phyloP scores from a whole-genome alignment of 192 early-diverging fungal species.

The Backusella parvicylindrica region DNA sequence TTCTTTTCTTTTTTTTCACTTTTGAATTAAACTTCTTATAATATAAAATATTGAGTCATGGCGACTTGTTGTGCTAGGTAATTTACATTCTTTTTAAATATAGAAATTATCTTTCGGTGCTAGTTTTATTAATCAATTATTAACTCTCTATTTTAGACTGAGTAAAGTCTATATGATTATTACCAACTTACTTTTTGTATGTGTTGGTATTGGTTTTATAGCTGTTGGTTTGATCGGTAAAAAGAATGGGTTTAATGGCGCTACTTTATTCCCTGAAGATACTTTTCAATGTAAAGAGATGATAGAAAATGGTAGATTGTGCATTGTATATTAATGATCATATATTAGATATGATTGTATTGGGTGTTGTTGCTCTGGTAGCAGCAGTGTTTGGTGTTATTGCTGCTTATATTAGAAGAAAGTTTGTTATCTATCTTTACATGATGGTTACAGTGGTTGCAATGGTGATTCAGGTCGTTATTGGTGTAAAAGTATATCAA shows the following conservation, averaged over 20 bases:
- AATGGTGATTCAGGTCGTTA: conserved; percentile 17
- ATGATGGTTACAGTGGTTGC: conserved; percentile 14
- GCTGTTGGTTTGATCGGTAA: conserved; percentile 23
- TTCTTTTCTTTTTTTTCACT: neutral
- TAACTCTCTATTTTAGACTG: conserved; percentile 16
- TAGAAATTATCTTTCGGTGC: neutral
- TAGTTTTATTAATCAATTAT: conserved; percentile 8
- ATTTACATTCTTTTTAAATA: neutral
- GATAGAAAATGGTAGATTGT: neutral
- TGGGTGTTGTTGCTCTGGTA: conserved; percentile 21
- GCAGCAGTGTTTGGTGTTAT: conserved; percentile 14
- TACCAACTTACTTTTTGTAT: conserved; percentile 25
- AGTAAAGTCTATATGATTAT: conserved; percentile 24
- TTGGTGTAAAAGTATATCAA: conserved; percentile 26
- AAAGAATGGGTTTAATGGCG: conserved; percentile 16
- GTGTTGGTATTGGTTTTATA: conserved; percentile 21
- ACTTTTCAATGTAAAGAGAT: conserved; percentile 16
- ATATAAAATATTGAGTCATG: neutral
- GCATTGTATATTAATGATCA: neutral
- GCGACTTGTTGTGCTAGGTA: conserved; percentile 12
- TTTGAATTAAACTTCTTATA: neutral
- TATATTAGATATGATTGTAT: conserved; percentile 18
- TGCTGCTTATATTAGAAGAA: conserved; percentile 9
- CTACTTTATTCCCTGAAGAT: conserved; percentile 20
- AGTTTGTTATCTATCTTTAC: conserved; percentile 13